Base-by-base conservation (phyloP, 371 early-diverging fungal species). In the Dipsacomyces acuminosporus region DNA sequence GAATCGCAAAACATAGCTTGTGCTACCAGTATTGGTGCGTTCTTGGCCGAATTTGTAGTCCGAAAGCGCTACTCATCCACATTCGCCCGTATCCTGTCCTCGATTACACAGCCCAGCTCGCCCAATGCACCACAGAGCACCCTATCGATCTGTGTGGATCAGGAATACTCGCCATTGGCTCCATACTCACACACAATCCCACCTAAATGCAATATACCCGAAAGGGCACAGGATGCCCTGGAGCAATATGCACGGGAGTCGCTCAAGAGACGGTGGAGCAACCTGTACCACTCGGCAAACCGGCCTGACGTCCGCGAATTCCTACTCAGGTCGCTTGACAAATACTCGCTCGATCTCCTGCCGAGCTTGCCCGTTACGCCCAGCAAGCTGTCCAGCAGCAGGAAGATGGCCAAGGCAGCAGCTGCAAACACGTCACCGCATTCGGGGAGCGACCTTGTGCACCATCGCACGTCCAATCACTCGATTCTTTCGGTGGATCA, bases 21-120 rank as follows among this genome's bases (percentile, higher is more conserved):
- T 17, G 36, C 55, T 25, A 57, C 54, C 47, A 51, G 57, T 24
- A 42, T 65, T 14, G 73, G 73, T 1, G 49, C 57, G 17, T 72
- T 58, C 21, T 25, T 62, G 19, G 61, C 66, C 13, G 73, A 72
- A 23, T 72, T 72, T 22, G 48, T 71, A 1, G 56, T 72, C 8
- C 47, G 38, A n/a, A 4, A 26, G 0, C 40, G 50, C 43, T 64
- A 73, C 9, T 43, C 22, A 0, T 44, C 38, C 2, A 24, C 45
- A 30, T 71, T 71, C 41, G 45, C 40, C 1, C 15, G 19, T 1
- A 19, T 40, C 1, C 19, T 70, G 1, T 19, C 47, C 9, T 41
- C 47, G 1, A 21, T 21, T 15, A 54, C 59, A 26, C 30, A 30
- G 30, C 30, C 30, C 30, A 22, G 23, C 2, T 44, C 45, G 5